Base-by-base conservation (phyloP, 1,284 basidiomycete genomes). In the Fomitopsis betulina region DNA sequence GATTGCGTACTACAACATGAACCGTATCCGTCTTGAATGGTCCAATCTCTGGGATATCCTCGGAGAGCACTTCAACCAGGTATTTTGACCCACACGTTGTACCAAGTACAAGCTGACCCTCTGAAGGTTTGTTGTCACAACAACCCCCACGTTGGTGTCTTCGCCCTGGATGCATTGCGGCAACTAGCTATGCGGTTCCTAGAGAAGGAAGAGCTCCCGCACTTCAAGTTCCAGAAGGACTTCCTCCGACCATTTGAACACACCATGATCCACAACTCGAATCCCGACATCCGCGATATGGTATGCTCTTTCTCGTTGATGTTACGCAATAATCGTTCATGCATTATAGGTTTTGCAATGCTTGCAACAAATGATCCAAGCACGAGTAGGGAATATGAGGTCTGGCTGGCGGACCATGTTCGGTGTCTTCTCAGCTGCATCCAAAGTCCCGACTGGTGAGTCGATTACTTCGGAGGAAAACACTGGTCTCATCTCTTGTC, bases 1-100 rank as follows among this genome's bases (percentile, higher is more conserved):
- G 72, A 99, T 99, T 63, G 97, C 95, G 23, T 99, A 99, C 76
- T 99, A 99, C 79, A 99, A 99, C 76, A 99, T 99, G 97, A 89
- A 82, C 61, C 91, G 97, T 59, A 99, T 99, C 71, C 93, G 97
- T 73, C 79, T 99, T 59, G 97, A 99, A 72, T 99, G 97, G 97
- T 96, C 94, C 3, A 92, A 94, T 73, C 83, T 99, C 63, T 99
- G 98, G 98, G 87, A 91, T 61, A 99, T 99, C 59, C 79, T 99
- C 19, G 97, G 97, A 51, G 96, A 98, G 72, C 97, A 99, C 75
- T 99, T 99, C 76, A 99, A 99, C 72, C 93, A 98, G 76, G 94
- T 93, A 65, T 78, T 67, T 55, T n/a, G 25, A 52, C 19, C 23
- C 15, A 12, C 2, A 9, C 27, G 13, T 13, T 1, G 32, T 15